phyloP scores from a whole-genome alignment of 805 yeast species.

The Myxozyma vanderwaltii region DNA sequence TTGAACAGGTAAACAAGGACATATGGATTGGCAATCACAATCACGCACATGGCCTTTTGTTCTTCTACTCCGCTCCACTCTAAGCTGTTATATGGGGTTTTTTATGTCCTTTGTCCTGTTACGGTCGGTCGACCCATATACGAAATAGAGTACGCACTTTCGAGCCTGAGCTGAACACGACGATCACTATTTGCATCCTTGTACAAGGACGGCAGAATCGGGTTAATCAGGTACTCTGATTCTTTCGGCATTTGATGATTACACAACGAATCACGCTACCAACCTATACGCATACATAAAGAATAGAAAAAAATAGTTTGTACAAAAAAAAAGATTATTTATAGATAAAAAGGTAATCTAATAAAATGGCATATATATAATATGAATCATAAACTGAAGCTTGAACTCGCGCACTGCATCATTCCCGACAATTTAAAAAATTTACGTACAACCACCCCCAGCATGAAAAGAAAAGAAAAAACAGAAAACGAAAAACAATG shows the following conservation, averaged over 20 bases:
- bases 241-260: no score
- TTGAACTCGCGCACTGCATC: slow-evolving; percentile 13
- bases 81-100: background rate
- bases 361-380: background rate
- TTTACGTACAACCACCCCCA: no score
- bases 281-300: no score
- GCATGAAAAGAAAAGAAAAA: no score
- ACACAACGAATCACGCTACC: no score
- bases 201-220: no score
- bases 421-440: background rate
- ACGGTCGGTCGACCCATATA: no score
- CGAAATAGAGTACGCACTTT: no score
- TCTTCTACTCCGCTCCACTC: background rate
- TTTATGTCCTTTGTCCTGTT: background rate
- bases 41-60: background rate
- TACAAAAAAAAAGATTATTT: background rate
- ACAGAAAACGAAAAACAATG: no score
- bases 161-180: no score
- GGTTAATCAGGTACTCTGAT: no score
- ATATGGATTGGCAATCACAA: background rate
- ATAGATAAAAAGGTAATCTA: background rate
- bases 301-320: background rate
- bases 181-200: no score
- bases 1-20: background rate
- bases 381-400: background rate